phyloP scores from a whole-genome alignment of 306 rosid genomes.

The Dalbergia cochinchinensis region DNA sequence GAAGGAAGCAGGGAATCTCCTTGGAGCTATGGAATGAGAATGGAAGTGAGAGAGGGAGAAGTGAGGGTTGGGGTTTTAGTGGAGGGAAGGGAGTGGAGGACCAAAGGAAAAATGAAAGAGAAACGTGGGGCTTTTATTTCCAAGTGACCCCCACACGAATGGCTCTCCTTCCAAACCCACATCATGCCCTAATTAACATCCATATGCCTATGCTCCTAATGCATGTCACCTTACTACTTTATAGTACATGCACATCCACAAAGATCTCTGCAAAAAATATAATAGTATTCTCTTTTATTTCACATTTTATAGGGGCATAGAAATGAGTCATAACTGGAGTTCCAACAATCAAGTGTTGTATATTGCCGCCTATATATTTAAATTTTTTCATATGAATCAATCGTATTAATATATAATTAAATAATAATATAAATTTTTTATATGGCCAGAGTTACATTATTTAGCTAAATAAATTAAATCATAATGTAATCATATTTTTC shows the following conservation, averaged over 20 bases:
- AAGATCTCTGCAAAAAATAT: background rate
- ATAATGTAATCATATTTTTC: too few species aligned
- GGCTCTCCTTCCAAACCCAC: slow-evolving; percentile 40
- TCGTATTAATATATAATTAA: too few species aligned
- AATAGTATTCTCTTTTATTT: background rate
- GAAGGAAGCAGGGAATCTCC: background rate
- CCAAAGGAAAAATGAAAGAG: slow-evolving; percentile 29
- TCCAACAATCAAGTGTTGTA: too few species aligned
- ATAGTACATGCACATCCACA: slow-evolving; percentile 34
- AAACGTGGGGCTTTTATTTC: slow-evolving; percentile 57
- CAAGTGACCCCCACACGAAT: slow-evolving; percentile 53
- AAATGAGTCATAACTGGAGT: too few species aligned
- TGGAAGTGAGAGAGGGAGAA: background rate
- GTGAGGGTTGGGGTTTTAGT: slow-evolving; percentile 29
- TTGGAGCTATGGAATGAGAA: background rate
- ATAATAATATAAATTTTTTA: too few species aligned
- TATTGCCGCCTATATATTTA: too few species aligned
- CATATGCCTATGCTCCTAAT: slow-evolving; percentile 15
- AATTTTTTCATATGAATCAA: too few species aligned
- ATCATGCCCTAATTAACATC: slow-evolving; percentile 16
- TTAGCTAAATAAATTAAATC: too few species aligned
- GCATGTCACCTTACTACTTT: background rate
- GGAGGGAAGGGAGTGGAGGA: slow-evolving; percentile 12
- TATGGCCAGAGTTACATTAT: too few species aligned
- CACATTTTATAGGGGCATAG: background rate